These are phyloP conservation scores for Cicer judaicum DNA, from an alignment of 306 rosid genomes.

Conservation along the genomic window DNA sequence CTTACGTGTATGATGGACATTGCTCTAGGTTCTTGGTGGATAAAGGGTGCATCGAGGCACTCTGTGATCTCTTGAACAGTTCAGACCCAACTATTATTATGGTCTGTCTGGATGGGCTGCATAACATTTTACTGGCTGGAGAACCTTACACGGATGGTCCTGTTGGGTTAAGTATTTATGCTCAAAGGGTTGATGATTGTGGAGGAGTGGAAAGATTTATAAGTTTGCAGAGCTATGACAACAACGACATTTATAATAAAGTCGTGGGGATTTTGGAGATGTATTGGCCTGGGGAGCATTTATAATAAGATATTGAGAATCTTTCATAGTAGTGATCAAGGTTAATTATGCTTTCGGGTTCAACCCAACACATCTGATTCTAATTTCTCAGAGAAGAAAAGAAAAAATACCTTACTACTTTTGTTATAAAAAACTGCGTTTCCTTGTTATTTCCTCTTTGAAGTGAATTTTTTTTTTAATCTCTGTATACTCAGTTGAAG, in stretches of 20 bases:
- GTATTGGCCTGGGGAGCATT: conserved; percentile 76
- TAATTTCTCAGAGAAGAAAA: too few relatives aligned
- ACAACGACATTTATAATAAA: conserved; percentile 83
- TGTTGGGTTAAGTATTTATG: conserved; percentile 70
- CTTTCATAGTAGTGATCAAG: too few relatives aligned
- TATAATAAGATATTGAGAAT: too few relatives aligned
- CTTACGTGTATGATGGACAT: neutral
- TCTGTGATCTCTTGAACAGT: conserved; percentile 58
- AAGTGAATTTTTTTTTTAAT: too few relatives aligned
- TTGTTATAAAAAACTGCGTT: too few relatives aligned
- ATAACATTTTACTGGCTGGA: conserved; percentile 86
- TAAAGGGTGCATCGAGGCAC: conserved; percentile 53
- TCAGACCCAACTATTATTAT: conserved; percentile 83
- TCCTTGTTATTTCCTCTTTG: too few relatives aligned
- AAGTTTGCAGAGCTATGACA: conserved; percentile 85
- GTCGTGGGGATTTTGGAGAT: conserved; percentile 84
- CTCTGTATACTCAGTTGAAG: too few relatives aligned
- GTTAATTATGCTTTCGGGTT: too few relatives aligned
- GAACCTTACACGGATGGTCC: conserved; percentile 70
- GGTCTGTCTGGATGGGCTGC: conserved; percentile 86
- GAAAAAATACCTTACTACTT: too few relatives aligned
- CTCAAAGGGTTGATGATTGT: conserved; percentile 78
- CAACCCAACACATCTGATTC: too few relatives aligned
- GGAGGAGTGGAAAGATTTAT: conserved; percentile 90
- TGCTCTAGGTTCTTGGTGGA: conserved; percentile 54